These are phyloP conservation scores for Penicillium crustosum DNA, from an alignment of 2,329 filamentous ascomycete species.

Conservation along the genomic window DNA sequence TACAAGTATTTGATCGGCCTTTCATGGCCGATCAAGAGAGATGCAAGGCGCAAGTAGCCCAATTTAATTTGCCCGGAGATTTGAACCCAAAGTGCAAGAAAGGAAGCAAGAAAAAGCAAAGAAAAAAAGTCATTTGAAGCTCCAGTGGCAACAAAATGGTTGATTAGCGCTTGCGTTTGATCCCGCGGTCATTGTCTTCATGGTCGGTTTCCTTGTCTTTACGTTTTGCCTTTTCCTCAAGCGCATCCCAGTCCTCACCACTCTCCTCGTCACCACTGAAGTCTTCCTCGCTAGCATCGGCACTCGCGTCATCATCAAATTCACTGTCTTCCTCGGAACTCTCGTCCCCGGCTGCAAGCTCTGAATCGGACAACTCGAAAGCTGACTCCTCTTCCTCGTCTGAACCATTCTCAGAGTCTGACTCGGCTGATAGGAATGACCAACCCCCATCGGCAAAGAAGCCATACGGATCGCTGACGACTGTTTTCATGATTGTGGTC, in stretches of 20 bases:
- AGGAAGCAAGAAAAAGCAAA: not conserved
- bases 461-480: constrained; percentile 85
- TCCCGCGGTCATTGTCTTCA: constrained; percentile 60
- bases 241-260: constrained; percentile 89
- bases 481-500: constrained; percentile 99
- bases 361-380: constrained; percentile 86
- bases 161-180: constrained; percentile 70
- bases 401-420: constrained; percentile 75
- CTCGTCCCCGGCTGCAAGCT: constrained; percentile 70
- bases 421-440: constrained; percentile 86
- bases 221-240: constrained; percentile 78
- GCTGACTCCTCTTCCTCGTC: constrained; percentile 84
- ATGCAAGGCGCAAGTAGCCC: not conserved
- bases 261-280: constrained; percentile 66
- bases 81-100: not conserved
- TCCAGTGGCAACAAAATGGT: not conserved
- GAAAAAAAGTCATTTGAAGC: not conserved
- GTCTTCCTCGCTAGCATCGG: constrained; percentile 64
- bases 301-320: constrained; percentile 87
- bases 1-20: not conserved
- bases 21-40: not conserved
- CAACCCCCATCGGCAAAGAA: constrained; percentile 97
- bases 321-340: constrained; percentile 87
- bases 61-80: not conserved
- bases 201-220: constrained; percentile 59